Evolutionary conservation across 352 stramenopile genomes (phyloP).

Genomic region (Stramenopiles sp.): DNA sequence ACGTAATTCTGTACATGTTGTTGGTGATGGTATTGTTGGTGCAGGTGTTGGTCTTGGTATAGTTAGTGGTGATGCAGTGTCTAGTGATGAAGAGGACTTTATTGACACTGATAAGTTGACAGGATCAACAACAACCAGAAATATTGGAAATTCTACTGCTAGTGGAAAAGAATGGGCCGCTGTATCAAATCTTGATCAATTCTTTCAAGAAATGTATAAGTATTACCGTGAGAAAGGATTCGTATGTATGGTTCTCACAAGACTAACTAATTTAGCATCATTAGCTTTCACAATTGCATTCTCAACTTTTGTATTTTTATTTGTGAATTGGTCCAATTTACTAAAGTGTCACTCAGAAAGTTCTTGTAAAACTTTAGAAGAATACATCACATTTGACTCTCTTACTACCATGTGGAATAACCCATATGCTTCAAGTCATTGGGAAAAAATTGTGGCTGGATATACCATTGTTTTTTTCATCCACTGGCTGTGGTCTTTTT

Average conservation of each 20-base stretch:
- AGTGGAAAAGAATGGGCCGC: too few species aligned
- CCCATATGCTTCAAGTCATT: too few species aligned
- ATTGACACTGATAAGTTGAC: too few species aligned
- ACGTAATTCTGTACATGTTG: too few species aligned
- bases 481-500: conserved; percentile 6
- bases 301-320: conserved; percentile 64
- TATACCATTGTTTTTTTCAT: conserved; percentile 2
- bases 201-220: conserved; percentile 52
- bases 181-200: conserved; percentile 6
- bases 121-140: too few species aligned
- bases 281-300: conserved; percentile 74
- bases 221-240: conserved; percentile 74
- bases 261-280: conserved; percentile 44
- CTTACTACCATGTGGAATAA: too few species aligned
- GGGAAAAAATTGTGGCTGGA: conserved; percentile 3
- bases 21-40: too few species aligned
- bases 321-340: conserved; percentile 65
- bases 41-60: too few species aligned
- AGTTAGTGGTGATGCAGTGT: too few species aligned
- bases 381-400: too few species aligned
- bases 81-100: too few species aligned
- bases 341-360: conserved; percentile 34
- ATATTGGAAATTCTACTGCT: too few species aligned
- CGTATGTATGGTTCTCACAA: conserved; percentile 36
- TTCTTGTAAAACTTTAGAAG: conserved; percentile 29